A percentile compares a stretch with the other conserved stretches of the same genome.
Conservation (phyloP, 345 rosid genomes). For the Aquilaria yunnanensis region DNA sequence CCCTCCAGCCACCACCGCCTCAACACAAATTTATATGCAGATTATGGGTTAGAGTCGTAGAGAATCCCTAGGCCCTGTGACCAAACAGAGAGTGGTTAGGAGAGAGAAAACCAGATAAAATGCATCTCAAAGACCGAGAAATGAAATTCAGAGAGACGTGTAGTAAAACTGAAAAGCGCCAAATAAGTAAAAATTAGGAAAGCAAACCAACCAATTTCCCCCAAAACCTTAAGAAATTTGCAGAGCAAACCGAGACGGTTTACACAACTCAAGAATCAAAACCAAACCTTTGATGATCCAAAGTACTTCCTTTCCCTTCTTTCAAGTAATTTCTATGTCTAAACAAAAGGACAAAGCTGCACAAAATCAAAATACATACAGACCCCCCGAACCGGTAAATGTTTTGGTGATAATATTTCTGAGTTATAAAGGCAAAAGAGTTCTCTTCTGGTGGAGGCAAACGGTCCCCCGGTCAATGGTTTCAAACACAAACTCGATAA, state of each 20-base stretch:
- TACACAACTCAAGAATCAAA: constrained; percentile 4
- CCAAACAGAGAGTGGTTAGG: constrained; percentile 8
- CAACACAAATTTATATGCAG: not conserved
- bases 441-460: too few relatives aligned
- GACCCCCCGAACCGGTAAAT: not conserved
- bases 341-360: not conserved
- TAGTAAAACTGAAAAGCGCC: not conserved
- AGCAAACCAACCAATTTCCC: constrained; percentile 1
- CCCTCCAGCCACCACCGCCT: constrained; percentile 21
- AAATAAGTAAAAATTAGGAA: not conserved
- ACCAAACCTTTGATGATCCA: not conserved
- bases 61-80: constrained; percentile 27
- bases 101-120: constrained; percentile 6
- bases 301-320: not conserved
- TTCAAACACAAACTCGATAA: not conserved
- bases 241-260: constrained; percentile 1
- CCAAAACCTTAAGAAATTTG: constrained; percentile 6
- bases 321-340: not conserved
- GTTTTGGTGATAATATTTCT: not conserved
- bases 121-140: not conserved
- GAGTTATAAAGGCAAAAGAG: too few relatives aligned
- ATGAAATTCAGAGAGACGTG: not conserved
- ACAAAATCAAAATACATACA: not conserved
- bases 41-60: not conserved
- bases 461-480: constrained; percentile 2